Evolutionary conservation across 176 grass and related monocot genomes (phyloP), one percentile per base, ranked within the genome.

Genomic region (Urochloa ruziziensis): DNA sequence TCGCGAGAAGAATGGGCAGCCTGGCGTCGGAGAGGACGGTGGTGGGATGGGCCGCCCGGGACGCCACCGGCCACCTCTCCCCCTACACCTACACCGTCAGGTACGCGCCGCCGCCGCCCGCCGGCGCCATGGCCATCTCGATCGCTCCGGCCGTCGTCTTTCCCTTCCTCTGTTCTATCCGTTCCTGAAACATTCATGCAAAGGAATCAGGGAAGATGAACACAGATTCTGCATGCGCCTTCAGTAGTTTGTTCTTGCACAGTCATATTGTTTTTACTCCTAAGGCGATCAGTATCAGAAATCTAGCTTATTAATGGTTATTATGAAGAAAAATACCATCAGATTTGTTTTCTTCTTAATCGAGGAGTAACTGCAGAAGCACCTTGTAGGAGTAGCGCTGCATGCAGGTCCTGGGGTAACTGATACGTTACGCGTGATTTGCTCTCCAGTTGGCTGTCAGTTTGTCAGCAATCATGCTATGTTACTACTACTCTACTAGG

Each of bases 31-130:
- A 94, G 80, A 94, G 4, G 86, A 85, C 43, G 2, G 86, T 94
- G 73, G 79, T 73, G 10, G 96, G 96, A 9, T 99, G 93, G 96
- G 96, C 96, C 28, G 93, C 96, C 29, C 87, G 79, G 25, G 96
- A 99, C 83, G 48, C 93, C 85, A 57, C 57, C 56, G 96, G 96
- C 49, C 67, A 96, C 33, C 86, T 99, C 73, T 70, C 93, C 29
- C 96, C 96, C 78, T 99, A 94, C 93, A 87, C 81, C 25, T 99
- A 96, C 91, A 94, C 77, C 46, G n/a, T 99, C 58, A 99, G 96
- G 96, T 90, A 80, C 39, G 21, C 44, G 28, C 35, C 19, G 43
- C 68, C 3, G 3, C 23, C 36, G 36, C 23, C 19, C 42, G 37
- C 68, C 53, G 53, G n/a, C 56, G n/a, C 56, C 56, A 12, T 58